A percentile compares a stretch with the other conserved stretches of the same genome.
Evolutionary conservation across 306 rosid genomes (phyloP).

Genomic region (Prinsepia uniflora): DNA sequence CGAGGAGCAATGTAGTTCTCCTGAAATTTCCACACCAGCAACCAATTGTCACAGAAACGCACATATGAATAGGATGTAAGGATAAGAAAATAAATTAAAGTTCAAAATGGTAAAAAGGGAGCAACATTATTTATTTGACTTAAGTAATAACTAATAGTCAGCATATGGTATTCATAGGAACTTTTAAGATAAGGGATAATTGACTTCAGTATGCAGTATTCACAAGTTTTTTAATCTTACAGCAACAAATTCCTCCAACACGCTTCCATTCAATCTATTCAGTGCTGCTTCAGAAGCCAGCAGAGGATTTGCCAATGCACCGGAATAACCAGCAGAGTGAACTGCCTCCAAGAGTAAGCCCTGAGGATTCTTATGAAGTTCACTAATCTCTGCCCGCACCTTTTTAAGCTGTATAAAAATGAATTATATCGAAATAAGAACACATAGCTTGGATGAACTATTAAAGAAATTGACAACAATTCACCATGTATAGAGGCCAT

Average conservation of each 20-base stretch:
- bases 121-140: neutral
- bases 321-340: conserved; percentile 90
- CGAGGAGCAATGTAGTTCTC: conserved; percentile 94
- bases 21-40: conserved; percentile 41
- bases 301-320: conserved; percentile 94
- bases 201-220: conserved; percentile 9
- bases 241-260: conserved; percentile 72
- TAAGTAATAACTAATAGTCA: conserved; percentile 16
- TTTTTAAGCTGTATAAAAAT: conserved; percentile 56
- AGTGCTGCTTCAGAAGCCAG: conserved; percentile 74
- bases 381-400: conserved; percentile 76
- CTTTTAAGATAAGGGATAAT: neutral
- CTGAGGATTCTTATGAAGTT: conserved; percentile 79
- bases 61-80: conserved; percentile 2
- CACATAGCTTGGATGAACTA: neutral
- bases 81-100: neutral
- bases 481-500: conserved; percentile 9
- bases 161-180: neutral
- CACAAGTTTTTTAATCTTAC: conserved; percentile 46
- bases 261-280: conserved; percentile 55
- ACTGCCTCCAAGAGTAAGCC: conserved; percentile 90
- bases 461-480: conserved; percentile 4
- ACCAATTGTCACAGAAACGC: conserved; percentile 14
- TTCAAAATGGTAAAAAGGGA: neutral
- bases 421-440: conserved; percentile 28